A percentile compares a stretch with the other conserved stretches of the same genome.
These are phyloP conservation scores for Dissophora ornata DNA, from an alignment of 192 early-diverging fungal genomes.

Conservation along the genomic window DNA sequence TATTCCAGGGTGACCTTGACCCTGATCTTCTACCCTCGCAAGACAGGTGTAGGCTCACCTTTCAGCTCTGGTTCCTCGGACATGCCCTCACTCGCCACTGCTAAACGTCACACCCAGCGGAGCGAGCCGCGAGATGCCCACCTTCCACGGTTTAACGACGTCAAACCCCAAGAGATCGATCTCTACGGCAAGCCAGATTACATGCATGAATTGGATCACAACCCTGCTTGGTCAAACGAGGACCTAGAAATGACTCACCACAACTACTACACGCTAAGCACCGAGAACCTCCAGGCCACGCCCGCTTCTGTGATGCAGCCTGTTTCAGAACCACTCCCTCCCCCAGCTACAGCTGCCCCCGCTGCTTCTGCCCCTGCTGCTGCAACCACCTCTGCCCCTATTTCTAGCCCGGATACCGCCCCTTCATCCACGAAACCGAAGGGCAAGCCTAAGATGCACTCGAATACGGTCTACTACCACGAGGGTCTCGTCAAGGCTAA, in stretches of 20 bases:
- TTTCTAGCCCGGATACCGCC: neutral
- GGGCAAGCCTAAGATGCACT: neutral
- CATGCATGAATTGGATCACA: slow-evolving; percentile 3
- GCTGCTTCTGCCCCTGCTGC: neutral
- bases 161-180: slow-evolving; percentile 18
- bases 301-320: too few relatives aligned
- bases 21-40: slow-evolving; percentile 50
- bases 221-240: neutral
- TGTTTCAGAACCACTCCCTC: neutral
- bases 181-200: slow-evolving; percentile 1
- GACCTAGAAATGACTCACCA: too few relatives aligned
- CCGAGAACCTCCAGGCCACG: neutral
- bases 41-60: slow-evolving; percentile 15
- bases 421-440: neutral
- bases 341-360: neutral
- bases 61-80: slow-evolving; percentile 11
- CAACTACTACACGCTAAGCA: slow-evolving; percentile 12
- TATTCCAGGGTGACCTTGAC: slow-evolving; percentile 40
- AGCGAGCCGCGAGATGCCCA: neutral
- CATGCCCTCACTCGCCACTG: neutral
- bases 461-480: slow-evolving; percentile 41
- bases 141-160: slow-evolving; percentile 15
- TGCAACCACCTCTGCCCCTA: neutral
- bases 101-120: too few relatives aligned
- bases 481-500: slow-evolving; percentile 38